Evolutionary conservation across 176 grass and related monocot genomes (phyloP), one percentile per base, ranked within the genome.

Genomic region (Musa itinerans): DNA sequence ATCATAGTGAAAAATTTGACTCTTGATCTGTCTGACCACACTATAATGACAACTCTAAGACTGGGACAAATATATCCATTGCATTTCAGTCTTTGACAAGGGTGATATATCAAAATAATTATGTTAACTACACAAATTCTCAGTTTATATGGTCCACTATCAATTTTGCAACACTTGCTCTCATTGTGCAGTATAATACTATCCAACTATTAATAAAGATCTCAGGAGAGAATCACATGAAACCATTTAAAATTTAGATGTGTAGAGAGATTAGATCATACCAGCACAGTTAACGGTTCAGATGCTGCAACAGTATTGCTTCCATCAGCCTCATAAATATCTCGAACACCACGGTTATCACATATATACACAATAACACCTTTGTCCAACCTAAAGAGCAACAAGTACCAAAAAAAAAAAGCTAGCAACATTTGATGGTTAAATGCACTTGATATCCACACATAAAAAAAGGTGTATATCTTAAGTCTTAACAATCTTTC

Each of bases 291-390:
- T 77, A 99, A 81, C 76, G 95, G 90, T 86, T 99, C 95, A 0
- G 90, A 94, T 76, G 86, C 90, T 74, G 90, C 88, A 74, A 94
- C 57, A 1, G 88, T 84, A 82, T 54, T 85, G 56, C 76, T 77
- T 54, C 95, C 95, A 86, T 99, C 90, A 74, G 95, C 90, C 81
- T 99, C 95, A 50, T 99, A 99, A 78, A 99, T 99, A 76, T 99
- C 95, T 84, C 90, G 90, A 67, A 99, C 84, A 20, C 90, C 95
- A 65, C 72, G 82, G 52, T 83, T 94, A 69, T 99, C 95, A 10
- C 90, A 94, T 87, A 99, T 94, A 79, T 99, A 99, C 1, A 92
- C 95, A 84, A 99, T 99, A 53, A 94, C 84, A 51, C 95, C 95
- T 88, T 99, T 99, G 78, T 94, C 90, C 87, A 99, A 91, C 90